Conservation (phyloP, 164 flowering plant genomes). For the Buxus sempervirens region DNA sequence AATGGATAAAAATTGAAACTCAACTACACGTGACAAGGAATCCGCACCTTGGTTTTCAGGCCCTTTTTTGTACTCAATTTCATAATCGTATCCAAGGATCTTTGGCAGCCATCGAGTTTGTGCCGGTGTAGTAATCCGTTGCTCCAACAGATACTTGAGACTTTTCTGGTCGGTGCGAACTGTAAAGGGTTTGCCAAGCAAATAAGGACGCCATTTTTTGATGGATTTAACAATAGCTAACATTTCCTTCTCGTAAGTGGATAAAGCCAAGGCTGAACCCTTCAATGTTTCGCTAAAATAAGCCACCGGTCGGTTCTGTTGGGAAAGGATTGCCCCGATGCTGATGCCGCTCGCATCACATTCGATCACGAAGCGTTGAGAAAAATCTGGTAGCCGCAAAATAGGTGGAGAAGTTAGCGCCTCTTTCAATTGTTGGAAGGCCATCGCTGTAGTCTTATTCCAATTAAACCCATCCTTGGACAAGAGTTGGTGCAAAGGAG, state of each 20-base stretch:
- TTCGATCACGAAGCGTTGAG: not conserved
- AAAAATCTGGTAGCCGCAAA: conserved; percentile 10
- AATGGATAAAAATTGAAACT: conserved; percentile 2
- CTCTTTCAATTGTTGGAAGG: conserved; percentile 9
- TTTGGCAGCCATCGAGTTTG: no score
- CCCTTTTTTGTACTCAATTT: conserved; percentile 3
- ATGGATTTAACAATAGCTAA: no score
- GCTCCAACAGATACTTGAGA: conserved; percentile 5
- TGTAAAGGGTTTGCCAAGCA: conserved; percentile 4
- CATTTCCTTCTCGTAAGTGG: conserved; percentile 1
- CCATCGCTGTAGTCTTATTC: not conserved
- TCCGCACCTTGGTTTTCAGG: conserved; percentile 5
- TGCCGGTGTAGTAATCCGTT: not conserved
- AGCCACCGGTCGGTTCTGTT: conserved; percentile 8
- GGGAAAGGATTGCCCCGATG: conserved; percentile 3
- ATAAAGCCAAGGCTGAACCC: not conserved
- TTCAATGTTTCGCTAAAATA: conserved; percentile 7
- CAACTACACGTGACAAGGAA: conserved; percentile 7
- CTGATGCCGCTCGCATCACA: conserved; percentile 10
- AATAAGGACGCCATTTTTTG: not conserved
- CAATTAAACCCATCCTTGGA: conserved; percentile 11
- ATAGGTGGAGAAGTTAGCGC: no score
- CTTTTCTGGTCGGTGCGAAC: conserved; percentile 5
- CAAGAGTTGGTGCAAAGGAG: conserved; percentile 6
- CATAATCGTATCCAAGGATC: not conserved